These are phyloP conservation scores for Steccherinum ochraceum DNA, from an alignment of 768 basidiomycete species.

Conservation along the genomic window DNA sequence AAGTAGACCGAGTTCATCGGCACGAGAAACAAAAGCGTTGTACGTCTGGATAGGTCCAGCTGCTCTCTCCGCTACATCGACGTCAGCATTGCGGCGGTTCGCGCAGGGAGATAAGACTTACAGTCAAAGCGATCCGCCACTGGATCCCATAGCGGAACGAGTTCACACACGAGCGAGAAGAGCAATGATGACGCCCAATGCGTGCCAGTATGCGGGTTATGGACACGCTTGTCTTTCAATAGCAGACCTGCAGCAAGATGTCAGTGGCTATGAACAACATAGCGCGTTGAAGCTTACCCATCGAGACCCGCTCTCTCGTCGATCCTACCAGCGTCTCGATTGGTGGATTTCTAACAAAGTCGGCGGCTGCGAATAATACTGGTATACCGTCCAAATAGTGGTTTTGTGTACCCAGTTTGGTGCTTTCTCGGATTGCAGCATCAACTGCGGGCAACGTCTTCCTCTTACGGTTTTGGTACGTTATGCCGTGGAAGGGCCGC, in stretches of 20 bases:
- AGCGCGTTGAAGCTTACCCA: slow-evolving; percentile 58
- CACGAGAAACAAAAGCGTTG: slow-evolving; percentile 51
- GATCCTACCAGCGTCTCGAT: slow-evolving; percentile 25
- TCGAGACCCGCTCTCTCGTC: slow-evolving; percentile 45
- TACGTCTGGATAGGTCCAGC: slow-evolving; percentile 51
- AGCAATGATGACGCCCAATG: slow-evolving; percentile 69
- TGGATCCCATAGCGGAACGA: slow-evolving; percentile 47
- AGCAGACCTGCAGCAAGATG: slow-evolving; percentile 58
- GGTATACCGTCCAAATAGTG: slow-evolving; percentile 77
- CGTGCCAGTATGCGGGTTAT: slow-evolving; percentile 53
- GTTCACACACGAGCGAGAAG: slow-evolving; percentile 71
- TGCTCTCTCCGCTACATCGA: slow-evolving; percentile 35
- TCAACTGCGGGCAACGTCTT: slow-evolving; percentile 54
- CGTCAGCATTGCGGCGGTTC: not conserved
- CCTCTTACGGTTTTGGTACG: slow-evolving; percentile 59
- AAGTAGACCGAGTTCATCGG: slow-evolving; percentile 59
- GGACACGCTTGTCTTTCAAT: slow-evolving; percentile 60
- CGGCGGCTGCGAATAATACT: slow-evolving; percentile 50
- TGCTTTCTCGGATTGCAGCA: slow-evolving; percentile 70
- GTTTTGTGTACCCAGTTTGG: slow-evolving; percentile 77
- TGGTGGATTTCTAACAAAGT: slow-evolving; percentile 32
- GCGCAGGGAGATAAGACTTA: slow-evolving; percentile 23
- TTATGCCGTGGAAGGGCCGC: slow-evolving; percentile 60
- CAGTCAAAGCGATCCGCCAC: slow-evolving; percentile 36
- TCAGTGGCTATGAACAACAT: not conserved